Evolutionary conservation across 345 rosid genomes (phyloP), one percentile per base, ranked within the genome.

Genomic region (Populus tremula): DNA sequence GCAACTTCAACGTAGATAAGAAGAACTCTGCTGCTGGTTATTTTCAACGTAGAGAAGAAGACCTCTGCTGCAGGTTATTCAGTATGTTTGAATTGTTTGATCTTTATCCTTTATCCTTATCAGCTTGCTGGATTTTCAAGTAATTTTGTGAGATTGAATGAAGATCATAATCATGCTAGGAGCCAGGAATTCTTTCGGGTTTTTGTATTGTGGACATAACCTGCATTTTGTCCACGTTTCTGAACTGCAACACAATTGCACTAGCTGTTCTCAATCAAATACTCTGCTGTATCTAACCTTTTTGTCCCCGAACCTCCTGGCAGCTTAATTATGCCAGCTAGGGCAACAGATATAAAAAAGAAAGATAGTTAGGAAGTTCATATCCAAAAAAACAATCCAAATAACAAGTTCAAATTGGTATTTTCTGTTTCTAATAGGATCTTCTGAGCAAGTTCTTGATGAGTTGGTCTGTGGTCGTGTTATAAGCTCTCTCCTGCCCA

Each of bases 101-200:
- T n/a, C n/a, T n/a, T n/a, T n/a, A n/a, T n/a, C n/a, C n/a, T n/a
- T n/a, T n/a, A n/a, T n/a, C n/a, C n/a, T n/a, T n/a, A n/a, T n/a
- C n/a, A 45, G 63, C 53, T n/a, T 9, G 67, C 21, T 20, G 74
- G 69, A 27, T 29, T 39, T 67, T 18, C 10, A 27, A 7, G 47
- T 65, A 76, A 79, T 56, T 73, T 18, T n/a, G 27, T 31, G 29
- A 39, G 70, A 53, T 73, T 67, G 6, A 39, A 17, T 20, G 14
- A 16, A 25, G 64, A 23, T n/a, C n/a, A n/a, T 76, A 68, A 62
- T 81, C 79, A 93, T n/a, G 99, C 97, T 70, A 95, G 86, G 23
- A 93, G 96, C 97, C 99, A 93, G 84, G 92, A 93, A 76, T 95
- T 95, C 81, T 87, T 91, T 47, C 86, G 92, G 31, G 94, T 90